Evolutionary conservation across 2,329 filamentous ascomycete genomes (phyloP).

Genomic region (Xylaria sp.): DNA sequence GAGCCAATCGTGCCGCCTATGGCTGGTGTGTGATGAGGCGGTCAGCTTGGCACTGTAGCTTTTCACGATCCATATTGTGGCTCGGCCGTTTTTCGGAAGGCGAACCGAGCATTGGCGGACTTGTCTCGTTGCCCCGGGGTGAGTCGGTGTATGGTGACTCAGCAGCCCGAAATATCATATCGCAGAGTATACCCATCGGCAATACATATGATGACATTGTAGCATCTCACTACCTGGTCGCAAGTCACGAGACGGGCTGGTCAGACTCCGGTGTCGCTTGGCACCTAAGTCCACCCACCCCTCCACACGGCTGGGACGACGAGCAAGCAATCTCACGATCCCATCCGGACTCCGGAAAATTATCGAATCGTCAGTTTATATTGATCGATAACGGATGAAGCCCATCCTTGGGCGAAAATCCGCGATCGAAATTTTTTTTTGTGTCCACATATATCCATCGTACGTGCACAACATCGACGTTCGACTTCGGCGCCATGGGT

Average conservation of each 20-base stretch:
- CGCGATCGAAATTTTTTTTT: slow-evolving; percentile 17
- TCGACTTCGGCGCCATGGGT: neutral
- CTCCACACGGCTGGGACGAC: slow-evolving; percentile 2
- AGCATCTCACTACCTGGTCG: slow-evolving; percentile 7
- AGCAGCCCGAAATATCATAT: slow-evolving; percentile 13
- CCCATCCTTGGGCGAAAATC: slow-evolving; percentile 6
- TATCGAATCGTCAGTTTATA: slow-evolving; percentile 13
- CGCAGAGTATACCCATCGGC: slow-evolving; percentile 22
- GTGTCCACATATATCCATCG: neutral
- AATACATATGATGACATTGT: neutral
- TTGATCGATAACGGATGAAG: neutral
- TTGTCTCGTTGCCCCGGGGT: neutral
- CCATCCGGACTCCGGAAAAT: slow-evolving; percentile 20
- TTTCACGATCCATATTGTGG: neutral
- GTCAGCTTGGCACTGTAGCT: slow-evolving; percentile 6
- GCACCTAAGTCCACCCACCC: neutral
- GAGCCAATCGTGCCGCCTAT: slow-evolving; percentile 7
- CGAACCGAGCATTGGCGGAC: slow-evolving; percentile 12
- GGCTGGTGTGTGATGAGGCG: slow-evolving; percentile 3
- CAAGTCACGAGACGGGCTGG: slow-evolving; percentile 3
- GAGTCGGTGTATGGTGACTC: slow-evolving; percentile 13
- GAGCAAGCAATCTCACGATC: neutral
- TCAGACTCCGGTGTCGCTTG: slow-evolving; percentile 20
- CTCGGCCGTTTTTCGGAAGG: slow-evolving; percentile 19
- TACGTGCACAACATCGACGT: slow-evolving; percentile 1